Conservation (phyloP, 2,329 filamentous ascomycete genomes). For the Rachicladosporium sp. region DNA sequence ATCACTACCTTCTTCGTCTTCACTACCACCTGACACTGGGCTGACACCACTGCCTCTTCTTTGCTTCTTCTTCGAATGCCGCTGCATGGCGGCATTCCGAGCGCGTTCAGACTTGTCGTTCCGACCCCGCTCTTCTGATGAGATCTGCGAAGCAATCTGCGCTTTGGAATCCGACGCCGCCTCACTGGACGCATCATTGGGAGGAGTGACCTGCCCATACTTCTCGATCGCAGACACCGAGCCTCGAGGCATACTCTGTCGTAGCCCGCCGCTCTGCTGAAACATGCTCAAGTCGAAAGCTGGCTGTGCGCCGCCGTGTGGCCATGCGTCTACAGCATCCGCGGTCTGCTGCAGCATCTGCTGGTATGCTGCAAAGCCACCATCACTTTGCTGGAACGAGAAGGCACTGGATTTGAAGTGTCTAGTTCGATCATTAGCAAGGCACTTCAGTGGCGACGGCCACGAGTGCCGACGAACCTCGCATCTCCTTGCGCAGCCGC, state of each 20-base stretch:
- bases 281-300: no score
- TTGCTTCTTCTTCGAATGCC: constrained; percentile 19
- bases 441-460: no score
- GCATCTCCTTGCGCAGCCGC: no score
- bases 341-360: no score
- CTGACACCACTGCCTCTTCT: constrained; percentile 9
- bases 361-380: no score
- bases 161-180: constrained; percentile 2
- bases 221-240: constrained; percentile 8
- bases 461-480: no score
- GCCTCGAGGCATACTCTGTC: neutral
- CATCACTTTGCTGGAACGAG: no score
- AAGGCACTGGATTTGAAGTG: no score
- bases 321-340: no score
- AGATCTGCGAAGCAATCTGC: constrained; percentile 3
- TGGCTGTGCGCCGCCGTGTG: no score
- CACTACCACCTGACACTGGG: constrained; percentile 1
- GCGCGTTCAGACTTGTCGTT: constrained; percentile 20
- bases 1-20: constrained; percentile 20
- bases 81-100: constrained; percentile 19
- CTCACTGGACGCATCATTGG: constrained; percentile 17
- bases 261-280: neutral
- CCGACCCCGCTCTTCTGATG: constrained; percentile 4
- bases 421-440: no score
- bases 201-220: constrained; percentile 27